phyloP scores from a whole-genome alignment of 2,329 filamentous ascomycete genomes.

The Balansia obtecta region DNA sequence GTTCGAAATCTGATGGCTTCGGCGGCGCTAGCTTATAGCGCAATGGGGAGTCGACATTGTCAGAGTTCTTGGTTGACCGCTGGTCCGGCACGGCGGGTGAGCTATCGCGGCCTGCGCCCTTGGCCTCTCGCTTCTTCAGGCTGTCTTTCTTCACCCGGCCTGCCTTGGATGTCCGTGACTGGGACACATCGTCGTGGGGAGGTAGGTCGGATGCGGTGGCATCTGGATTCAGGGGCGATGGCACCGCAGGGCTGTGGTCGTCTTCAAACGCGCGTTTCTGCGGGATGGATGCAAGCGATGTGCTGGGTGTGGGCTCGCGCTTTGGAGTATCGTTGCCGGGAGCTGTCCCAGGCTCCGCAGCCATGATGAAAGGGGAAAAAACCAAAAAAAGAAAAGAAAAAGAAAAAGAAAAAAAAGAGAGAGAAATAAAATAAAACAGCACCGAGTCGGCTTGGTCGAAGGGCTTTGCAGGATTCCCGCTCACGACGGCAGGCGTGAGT shows the following conservation, averaged over 20 bases:
- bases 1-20: constrained; percentile 48
- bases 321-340: constrained; percentile 26
- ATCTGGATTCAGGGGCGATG: constrained; percentile 64
- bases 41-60: constrained; percentile 35
- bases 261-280: constrained; percentile 57
- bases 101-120: constrained; percentile 37
- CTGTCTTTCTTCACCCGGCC: constrained; percentile 51
- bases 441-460: too few relatives aligned
- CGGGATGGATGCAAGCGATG: constrained; percentile 36
- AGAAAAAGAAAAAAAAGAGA: too few relatives aligned
- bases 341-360: constrained; percentile 16
- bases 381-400: too few relatives aligned
- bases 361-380: constrained; percentile 3
- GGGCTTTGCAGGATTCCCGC: too few relatives aligned
- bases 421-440: not conserved
- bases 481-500: not conserved
- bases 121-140: constrained; percentile 56
- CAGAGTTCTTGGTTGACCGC: constrained; percentile 26
- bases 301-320: constrained; percentile 27
- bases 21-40: constrained; percentile 54
- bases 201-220: constrained; percentile 29
- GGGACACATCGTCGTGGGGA: constrained; percentile 31
- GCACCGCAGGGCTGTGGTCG: constrained; percentile 55
- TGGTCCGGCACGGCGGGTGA: constrained; percentile 45
- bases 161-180: constrained; percentile 23